A percentile compares a stretch with the other conserved stretches of the same genome.
phyloP scores from a whole-genome alignment of 2,329 filamentous ascomycete species.

The Alternaria gaisen region DNA sequence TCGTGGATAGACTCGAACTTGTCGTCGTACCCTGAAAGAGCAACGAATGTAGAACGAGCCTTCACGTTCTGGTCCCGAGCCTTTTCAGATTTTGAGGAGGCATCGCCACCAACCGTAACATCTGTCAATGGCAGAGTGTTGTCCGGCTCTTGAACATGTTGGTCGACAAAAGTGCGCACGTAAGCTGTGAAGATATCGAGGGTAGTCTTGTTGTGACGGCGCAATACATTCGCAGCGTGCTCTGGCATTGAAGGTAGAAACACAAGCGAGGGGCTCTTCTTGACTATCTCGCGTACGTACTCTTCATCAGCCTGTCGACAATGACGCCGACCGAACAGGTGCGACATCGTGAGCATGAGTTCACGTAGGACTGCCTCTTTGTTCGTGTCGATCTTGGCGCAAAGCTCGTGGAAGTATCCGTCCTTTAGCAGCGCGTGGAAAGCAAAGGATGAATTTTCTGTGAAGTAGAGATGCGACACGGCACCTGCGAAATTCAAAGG shows the following conservation, averaged over 20 bases:
- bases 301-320: slow-evolving; percentile 59
- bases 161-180: slow-evolving; percentile 72
- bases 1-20: slow-evolving; percentile 71
- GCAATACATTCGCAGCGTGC: slow-evolving; percentile 65
- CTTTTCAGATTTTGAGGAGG: slow-evolving; percentile 25
- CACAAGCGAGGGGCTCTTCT: slow-evolving; percentile 69
- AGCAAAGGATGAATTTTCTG: slow-evolving; percentile 77
- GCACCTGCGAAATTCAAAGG: slow-evolving; percentile 77
- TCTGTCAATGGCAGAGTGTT: slow-evolving; percentile 67
- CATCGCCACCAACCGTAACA: slow-evolving; percentile 54
- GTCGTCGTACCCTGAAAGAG: slow-evolving; percentile 74
- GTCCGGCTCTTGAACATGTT: slow-evolving; percentile 67
- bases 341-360: slow-evolving; percentile 73
- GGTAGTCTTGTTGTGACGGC: slow-evolving; percentile 70
- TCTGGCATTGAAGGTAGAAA: slow-evolving; percentile 71
- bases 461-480: slow-evolving; percentile 78
- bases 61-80: slow-evolving; percentile 48
- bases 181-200: slow-evolving; percentile 73
- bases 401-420: slow-evolving; percentile 74
- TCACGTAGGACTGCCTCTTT: slow-evolving; percentile 62
- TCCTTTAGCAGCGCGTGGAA: slow-evolving; percentile 77
- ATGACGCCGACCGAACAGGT: slow-evolving; percentile 72
- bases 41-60: slow-evolving; percentile 73
- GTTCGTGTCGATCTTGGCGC: slow-evolving; percentile 63
- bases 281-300: slow-evolving; percentile 59